A percentile compares a stretch with the other conserved stretches of the same genome.
Evolutionary conservation across 352 stramenopile species (phyloP).

Genomic region (Phytopythium aichiense): DNA sequence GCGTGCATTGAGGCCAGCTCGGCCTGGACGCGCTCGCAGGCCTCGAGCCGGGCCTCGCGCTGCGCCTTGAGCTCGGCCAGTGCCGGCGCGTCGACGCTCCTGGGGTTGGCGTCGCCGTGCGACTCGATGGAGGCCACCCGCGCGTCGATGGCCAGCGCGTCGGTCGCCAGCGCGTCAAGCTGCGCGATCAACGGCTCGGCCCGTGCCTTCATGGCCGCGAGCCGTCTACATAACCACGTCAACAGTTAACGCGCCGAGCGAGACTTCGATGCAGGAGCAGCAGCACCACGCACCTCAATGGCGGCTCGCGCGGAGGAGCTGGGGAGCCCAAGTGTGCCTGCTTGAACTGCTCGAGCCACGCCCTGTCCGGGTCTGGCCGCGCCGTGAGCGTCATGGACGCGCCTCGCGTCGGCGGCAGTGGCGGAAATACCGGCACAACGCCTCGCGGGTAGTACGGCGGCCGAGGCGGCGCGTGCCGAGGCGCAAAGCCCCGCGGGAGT

Average conservation of each 20-base stretch:
- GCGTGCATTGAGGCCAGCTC: slow-evolving; percentile 7
- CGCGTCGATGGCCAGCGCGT: slow-evolving; percentile 4
- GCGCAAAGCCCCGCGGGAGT: background rate
- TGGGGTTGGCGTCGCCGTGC: background rate
- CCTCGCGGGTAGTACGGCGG: background rate
- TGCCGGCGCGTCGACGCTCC: background rate
- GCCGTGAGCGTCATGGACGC: background rate
- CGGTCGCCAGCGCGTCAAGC: background rate
- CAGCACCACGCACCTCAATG: background rate
- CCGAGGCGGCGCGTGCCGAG: background rate
- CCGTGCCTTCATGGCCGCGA: background rate
- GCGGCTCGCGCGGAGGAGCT: background rate
- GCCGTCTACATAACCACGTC: background rate
- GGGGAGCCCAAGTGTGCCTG: background rate
- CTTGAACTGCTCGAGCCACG: slow-evolving; percentile 3
- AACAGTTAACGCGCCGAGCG: background rate
- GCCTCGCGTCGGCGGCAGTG: background rate
- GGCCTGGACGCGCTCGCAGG: slow-evolving; percentile 1
- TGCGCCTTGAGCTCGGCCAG: background rate
- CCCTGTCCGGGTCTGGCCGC: background rate
- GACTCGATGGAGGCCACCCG: background rate
- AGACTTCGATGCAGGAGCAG: no score
- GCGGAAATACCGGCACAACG: background rate
- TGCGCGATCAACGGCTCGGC: background rate
- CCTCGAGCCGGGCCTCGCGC: background rate